Percentiles rank a stretch among this genome's conserved stretches.
Evolutionary conservation across 352 stramenopile species (phyloP).

Genomic region (Phytopythium ostracodes): DNA sequence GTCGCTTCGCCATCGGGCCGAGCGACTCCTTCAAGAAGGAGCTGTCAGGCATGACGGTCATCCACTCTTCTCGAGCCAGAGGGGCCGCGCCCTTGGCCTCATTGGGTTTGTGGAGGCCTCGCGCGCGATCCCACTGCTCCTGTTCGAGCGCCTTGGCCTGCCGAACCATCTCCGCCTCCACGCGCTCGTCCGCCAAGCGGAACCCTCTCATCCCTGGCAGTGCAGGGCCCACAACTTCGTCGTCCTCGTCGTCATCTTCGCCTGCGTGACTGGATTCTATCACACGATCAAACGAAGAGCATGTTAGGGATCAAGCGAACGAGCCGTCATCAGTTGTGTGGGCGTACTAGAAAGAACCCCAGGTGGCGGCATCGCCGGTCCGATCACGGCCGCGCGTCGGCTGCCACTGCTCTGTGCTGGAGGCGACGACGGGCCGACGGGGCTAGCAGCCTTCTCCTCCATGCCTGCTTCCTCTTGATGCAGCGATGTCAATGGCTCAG

Average conservation of each 20-base stretch:
- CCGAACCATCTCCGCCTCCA: slow-evolving; percentile 70
- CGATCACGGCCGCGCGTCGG: slow-evolving; percentile 37
- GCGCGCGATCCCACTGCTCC: slow-evolving; percentile 55
- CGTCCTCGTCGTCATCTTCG: slow-evolving; percentile 48
- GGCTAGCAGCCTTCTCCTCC: not conserved
- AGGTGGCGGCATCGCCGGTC: slow-evolving; percentile 35
- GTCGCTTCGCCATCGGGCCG: slow-evolving; percentile 38
- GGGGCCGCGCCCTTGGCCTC: slow-evolving; percentile 8
- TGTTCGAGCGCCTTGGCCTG: slow-evolving; percentile 54
- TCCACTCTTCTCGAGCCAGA: slow-evolving; percentile 68
- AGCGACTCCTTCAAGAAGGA: slow-evolving; percentile 73
- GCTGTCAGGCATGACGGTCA: slow-evolving; percentile 81
- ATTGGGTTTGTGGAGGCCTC: slow-evolving; percentile 13
- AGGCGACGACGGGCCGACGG: not conserved
- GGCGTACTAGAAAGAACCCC: not conserved
- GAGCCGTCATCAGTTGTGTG: not conserved
- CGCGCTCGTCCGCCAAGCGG: slow-evolving; percentile 52
- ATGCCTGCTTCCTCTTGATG: not conserved
- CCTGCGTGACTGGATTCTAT: slow-evolving; percentile 7
- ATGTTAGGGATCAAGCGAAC: not conserved
- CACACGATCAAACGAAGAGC: not conserved
- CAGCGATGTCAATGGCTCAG: not conserved
- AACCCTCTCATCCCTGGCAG: slow-evolving; percentile 80
- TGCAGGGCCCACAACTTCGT: slow-evolving; percentile 55
- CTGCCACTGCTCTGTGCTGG: not conserved